phyloP scores from a whole-genome alignment of 257 asterid genomes.

The Solanum okadae region DNA sequence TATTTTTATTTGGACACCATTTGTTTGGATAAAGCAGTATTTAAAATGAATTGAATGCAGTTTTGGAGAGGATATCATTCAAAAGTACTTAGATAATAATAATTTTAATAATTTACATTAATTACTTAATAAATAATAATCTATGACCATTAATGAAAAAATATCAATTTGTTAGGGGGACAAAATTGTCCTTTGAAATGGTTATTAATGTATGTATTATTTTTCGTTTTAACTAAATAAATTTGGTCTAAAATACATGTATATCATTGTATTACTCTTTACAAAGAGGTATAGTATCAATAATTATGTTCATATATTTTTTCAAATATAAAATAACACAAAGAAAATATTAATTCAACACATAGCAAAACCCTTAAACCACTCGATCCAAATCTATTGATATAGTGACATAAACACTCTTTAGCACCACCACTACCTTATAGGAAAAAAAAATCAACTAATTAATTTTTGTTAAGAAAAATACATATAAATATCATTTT shows the following conservation, averaged over 20 bases:
- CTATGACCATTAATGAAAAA: neutral
- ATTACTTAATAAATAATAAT: neutral
- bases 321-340: neutral
- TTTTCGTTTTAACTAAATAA: neutral
- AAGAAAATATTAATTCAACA: neutral
- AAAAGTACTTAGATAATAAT: neutral
- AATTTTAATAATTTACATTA: neutral
- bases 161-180: neutral
- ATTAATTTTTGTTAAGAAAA: neutral
- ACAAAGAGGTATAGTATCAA: neutral
- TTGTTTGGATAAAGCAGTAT: neutral
- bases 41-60: neutral
- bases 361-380: neutral
- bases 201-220: neutral
- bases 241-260: neutral
- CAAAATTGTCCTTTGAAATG: neutral
- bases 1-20: neutral
- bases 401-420: neutral
- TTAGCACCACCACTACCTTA: neutral
- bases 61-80: neutral
- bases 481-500: neutral
- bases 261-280: neutral
- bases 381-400: neutral
- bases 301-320: neutral
- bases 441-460: neutral